Conservation (phyloP, 2,329 filamentous ascomycete species). For the Pochonia chlamydosporia region DNA sequence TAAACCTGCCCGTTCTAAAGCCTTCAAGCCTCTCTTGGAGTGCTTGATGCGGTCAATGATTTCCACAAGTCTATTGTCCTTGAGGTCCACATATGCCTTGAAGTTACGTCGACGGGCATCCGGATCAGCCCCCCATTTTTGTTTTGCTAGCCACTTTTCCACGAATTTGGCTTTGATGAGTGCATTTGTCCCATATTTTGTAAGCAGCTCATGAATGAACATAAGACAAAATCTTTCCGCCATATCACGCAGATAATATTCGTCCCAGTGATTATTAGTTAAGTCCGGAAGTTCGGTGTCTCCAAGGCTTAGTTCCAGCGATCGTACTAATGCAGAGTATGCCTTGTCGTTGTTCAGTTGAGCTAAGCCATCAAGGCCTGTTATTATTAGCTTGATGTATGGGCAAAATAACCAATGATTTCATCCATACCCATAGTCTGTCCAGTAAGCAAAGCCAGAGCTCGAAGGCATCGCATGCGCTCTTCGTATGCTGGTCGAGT, state of each 20-base stretch:
- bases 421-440: conserved; percentile 26
- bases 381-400: conserved; percentile 16
- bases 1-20: conserved; percentile 44
- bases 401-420: no score
- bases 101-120: conserved; percentile 51
- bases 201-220: conserved; percentile 53
- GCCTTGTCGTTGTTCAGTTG: conserved; percentile 44
- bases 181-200: conserved; percentile 49
- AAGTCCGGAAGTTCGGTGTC: conserved; percentile 46
- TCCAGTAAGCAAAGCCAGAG: conserved; percentile 48
- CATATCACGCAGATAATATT: conserved; percentile 57
- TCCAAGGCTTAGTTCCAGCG: conserved; percentile 48
- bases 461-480: conserved; percentile 50
- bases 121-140: conserved; percentile 58
- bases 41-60: conserved; percentile 44
- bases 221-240: conserved; percentile 55
- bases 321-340: conserved; percentile 54
- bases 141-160: conserved; percentile 67
- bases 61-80: conserved; percentile 47
- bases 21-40: conserved; percentile 44
- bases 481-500: conserved; percentile 53
- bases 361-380: conserved; percentile 32
- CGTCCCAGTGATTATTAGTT: conserved; percentile 53
- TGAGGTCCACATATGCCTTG: conserved; percentile 40
- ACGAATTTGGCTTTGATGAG: conserved; percentile 61